These are phyloP conservation scores for Kurtzmaniella fragi DNA, from an alignment of 805 yeast genomes.

Conservation along the genomic window DNA sequence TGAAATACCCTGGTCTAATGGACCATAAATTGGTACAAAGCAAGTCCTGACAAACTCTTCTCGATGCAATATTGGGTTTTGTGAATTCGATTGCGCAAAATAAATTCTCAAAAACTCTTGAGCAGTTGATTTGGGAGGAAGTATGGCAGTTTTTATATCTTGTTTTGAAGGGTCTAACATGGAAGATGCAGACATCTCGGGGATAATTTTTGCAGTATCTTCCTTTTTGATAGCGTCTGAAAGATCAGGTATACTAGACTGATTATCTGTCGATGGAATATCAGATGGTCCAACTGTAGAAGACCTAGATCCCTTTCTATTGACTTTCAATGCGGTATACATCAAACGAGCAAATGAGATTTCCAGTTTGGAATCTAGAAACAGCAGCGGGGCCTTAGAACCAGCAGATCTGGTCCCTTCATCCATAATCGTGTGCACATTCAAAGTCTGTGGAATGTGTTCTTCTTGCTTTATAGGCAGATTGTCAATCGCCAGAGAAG, in stretches of 20 bases:
- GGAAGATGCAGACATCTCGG: slow-evolving; percentile 10
- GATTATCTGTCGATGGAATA: slow-evolving; percentile 7
- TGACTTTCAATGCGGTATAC: slow-evolving; percentile 69
- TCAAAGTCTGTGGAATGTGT: background rate
- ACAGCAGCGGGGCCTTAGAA: slow-evolving; percentile 3
- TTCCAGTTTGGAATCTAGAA: slow-evolving; percentile 2
- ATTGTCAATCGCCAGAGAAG: background rate
- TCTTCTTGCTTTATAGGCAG: background rate
- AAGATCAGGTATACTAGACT: too few relatives aligned
- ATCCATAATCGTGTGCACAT: slow-evolving; percentile 2
- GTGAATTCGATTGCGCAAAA: slow-evolving; percentile 79
- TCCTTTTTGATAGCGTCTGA: slow-evolving; percentile 17
- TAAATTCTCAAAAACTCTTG: slow-evolving; percentile 57
- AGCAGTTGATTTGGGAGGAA: slow-evolving; percentile 72
- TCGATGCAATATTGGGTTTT: slow-evolving; percentile 77
- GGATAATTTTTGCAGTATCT: slow-evolving; percentile 13
- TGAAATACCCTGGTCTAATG: slow-evolving; percentile 45
- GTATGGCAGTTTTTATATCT: slow-evolving; percentile 35
- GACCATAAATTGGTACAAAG: slow-evolving; percentile 80
- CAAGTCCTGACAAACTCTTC: slow-evolving; percentile 63
- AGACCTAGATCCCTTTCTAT: slow-evolving; percentile 13
- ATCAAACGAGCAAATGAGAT: slow-evolving; percentile 73
- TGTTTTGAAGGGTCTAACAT: slow-evolving; percentile 3
- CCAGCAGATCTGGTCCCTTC: slow-evolving; percentile 2
- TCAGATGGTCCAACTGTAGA: slow-evolving; percentile 21